Base-by-base conservation (phyloP, 179 eudicot species). In the Spinacia oleracea region DNA sequence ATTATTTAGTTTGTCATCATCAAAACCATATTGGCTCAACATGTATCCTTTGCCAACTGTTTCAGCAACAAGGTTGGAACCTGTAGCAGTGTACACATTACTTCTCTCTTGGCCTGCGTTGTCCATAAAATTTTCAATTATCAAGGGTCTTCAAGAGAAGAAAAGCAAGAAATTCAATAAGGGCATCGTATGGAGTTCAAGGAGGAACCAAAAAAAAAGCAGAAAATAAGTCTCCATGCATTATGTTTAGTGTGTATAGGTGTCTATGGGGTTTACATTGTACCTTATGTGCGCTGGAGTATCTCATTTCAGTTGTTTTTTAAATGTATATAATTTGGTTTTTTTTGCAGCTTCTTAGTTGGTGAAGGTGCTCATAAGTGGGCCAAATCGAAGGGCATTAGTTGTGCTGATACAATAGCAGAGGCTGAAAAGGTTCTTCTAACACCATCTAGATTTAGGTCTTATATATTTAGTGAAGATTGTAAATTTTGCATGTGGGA, bases 311-410 rank as follows among this genome's bases (percentile, higher is more conserved):
- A 45, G 18, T 45, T 72, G 16, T 15, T 21, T 53, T n/a, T n/a
- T n/a, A 76, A 25, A 21, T 77, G 69, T 35, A 34, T 46, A 18
- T 63, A 63, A 20, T 67, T 74, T 59, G 34, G 35, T 83, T 18
- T 63, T n/a, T n/a, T 75, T 73, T 73, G 71, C 87, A 96, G 99
- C 82, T 94, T 96, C 84, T 88, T 96, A 84, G 99, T 87, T 79
- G 98, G 97, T 60, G 97, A 92, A 84, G 98, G 98, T 77, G 99
- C 97, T 64, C 90, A 83, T 21, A 51, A 42, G 78, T 96, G 99
- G 99, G 98, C 97, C 12, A 80, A 83, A 46, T 86, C 92, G 48
- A 96, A 87, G 83, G 95, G 90, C 56, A 70, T 96, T 79, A 64
- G 60, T 68, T 53, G 86, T 27, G 87, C 87, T 29, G 89, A 74